Conservation (phyloP, 139 green algal species). For the Picochlorum costavermella region DNA sequence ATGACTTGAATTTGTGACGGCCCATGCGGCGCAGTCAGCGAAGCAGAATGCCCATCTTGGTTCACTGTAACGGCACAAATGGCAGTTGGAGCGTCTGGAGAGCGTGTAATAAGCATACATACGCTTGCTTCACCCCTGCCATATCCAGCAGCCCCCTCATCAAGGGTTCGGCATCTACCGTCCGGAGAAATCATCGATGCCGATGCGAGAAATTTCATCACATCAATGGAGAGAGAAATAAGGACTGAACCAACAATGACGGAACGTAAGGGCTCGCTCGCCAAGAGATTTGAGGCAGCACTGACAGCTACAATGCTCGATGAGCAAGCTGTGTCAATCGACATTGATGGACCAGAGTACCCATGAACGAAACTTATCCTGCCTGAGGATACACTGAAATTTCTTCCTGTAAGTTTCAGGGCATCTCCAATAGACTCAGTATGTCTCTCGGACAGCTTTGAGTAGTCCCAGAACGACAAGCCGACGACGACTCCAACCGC, state of each 20-base stretch:
- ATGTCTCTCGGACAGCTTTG: conserved; percentile 10
- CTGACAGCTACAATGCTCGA: conserved; percentile 54
- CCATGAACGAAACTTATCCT: conserved; percentile 69
- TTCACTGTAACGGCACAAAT: conserved; percentile 59
- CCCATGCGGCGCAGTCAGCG: conserved; percentile 79
- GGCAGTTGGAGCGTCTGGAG: conserved; percentile 18
- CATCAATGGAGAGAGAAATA: conserved; percentile 50
- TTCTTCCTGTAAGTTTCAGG: conserved; percentile 34
- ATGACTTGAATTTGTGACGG: conserved; percentile 75
- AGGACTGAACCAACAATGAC: conserved; percentile 30
- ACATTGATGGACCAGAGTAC: conserved; percentile 45
- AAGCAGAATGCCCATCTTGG: conserved; percentile 80
- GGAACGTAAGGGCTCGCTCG: conserved; percentile 2
- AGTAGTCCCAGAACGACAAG: conserved; percentile 38
- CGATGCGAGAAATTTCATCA: conserved; percentile 33
- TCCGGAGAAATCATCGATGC: conserved; percentile 63
- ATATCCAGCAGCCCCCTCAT: conserved; percentile 68
- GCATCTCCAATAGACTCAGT: conserved; percentile 13
- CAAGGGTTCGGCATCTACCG: conserved; percentile 75
- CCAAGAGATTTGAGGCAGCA: conserved; percentile 18
- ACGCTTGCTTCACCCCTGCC: conserved; percentile 61
- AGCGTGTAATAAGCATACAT: conserved; percentile 20
- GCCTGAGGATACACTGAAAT: conserved; percentile 65
- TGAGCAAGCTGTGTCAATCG: conserved; percentile 58
- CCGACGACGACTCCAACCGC: conserved; percentile 2